Conservation (phyloP, 2,329 filamentous ascomycete genomes). For the Seiridium unicorne region DNA sequence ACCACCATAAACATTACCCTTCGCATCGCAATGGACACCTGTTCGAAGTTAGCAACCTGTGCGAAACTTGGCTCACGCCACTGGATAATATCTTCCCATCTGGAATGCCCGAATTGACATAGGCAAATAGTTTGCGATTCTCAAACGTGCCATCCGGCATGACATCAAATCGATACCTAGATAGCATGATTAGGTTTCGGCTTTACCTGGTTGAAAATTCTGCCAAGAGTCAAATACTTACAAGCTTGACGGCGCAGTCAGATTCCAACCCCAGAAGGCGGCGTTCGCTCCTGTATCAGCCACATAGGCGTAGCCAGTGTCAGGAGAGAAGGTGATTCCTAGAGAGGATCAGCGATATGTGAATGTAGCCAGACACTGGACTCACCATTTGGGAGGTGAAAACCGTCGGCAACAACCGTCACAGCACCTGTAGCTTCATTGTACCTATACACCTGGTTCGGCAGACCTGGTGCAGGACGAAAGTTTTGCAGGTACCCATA, state of each 20-base stretch:
- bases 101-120: constrained; percentile 49
- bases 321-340: constrained; percentile 55
- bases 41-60: no score
- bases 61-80: no score
- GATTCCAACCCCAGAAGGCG: constrained; percentile 40
- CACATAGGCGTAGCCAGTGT: constrained; percentile 51
- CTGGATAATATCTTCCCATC: constrained; percentile 36
- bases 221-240: constrained; percentile 24
- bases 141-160: constrained; percentile 42
- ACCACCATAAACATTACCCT: constrained; percentile 54
- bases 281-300: constrained; percentile 54
- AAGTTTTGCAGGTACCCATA: constrained; percentile 60
- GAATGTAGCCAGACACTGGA: not conserved
- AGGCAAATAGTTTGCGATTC: constrained; percentile 56
- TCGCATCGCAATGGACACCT: constrained; percentile 52
- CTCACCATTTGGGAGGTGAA: constrained; percentile 52
- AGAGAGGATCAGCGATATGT: rapidly evolving
- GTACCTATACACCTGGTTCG: constrained; percentile 58
- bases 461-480: constrained; percentile 49
- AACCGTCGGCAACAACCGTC: constrained; percentile 56
- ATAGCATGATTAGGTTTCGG: no score
- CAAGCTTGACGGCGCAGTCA: constrained; percentile 44
- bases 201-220: constrained; percentile 21
- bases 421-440: constrained; percentile 49
- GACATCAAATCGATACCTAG: constrained; percentile 42